These are phyloP conservation scores for Alternaria triticimaculans DNA, from an alignment of 2,329 filamentous ascomycete genomes.

Conservation along the genomic window DNA sequence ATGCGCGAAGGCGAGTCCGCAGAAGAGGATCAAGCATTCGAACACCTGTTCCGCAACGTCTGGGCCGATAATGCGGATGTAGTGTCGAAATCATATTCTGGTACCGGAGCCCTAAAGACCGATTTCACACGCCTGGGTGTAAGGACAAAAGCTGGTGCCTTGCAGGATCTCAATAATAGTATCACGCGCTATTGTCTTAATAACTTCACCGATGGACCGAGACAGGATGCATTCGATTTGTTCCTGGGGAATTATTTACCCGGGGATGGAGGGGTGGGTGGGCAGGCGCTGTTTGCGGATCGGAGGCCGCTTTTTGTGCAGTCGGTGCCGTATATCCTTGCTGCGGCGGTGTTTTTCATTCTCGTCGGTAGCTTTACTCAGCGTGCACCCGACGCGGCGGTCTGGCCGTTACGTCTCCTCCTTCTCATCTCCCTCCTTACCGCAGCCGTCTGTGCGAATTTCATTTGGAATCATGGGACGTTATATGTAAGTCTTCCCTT, in stretches of 20 bases:
- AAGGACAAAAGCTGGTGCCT: conserved; percentile 81
- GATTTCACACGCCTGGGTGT: conserved; percentile 95
- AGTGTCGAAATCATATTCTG: conserved; percentile 90
- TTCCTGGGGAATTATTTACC: conserved; percentile 66
- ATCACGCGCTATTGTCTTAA: conserved; percentile 89
- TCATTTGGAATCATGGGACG: conserved; percentile 85
- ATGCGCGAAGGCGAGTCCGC: conserved; percentile 78
- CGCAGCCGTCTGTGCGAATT: conserved; percentile 73
- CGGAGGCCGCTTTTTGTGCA: conserved; percentile 86
- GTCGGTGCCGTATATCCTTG: conserved; percentile 88
- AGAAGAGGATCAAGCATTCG: conserved; percentile 80
- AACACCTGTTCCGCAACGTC: conserved; percentile 91
- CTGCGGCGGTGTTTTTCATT: conserved; percentile 84
- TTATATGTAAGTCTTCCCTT: conserved; percentile 81
- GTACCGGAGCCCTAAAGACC: conserved; percentile 96
- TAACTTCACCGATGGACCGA: conserved; percentile 92
- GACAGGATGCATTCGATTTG: conserved; percentile 94
- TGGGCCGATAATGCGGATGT: conserved; percentile 99
- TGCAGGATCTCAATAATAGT: conserved; percentile 88
- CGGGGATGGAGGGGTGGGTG: too few relatives aligned
- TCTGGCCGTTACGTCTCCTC: conserved; percentile 84
- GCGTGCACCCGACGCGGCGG: conserved; percentile 72
- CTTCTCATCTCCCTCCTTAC: conserved; percentile 78
- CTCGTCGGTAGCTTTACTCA: conserved; percentile 76
- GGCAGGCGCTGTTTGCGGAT: conserved; percentile 61